Evolutionary conservation across 1,284 basidiomycete genomes (phyloP).

Genomic region (Cutaneotrichosporon mucoides): DNA sequence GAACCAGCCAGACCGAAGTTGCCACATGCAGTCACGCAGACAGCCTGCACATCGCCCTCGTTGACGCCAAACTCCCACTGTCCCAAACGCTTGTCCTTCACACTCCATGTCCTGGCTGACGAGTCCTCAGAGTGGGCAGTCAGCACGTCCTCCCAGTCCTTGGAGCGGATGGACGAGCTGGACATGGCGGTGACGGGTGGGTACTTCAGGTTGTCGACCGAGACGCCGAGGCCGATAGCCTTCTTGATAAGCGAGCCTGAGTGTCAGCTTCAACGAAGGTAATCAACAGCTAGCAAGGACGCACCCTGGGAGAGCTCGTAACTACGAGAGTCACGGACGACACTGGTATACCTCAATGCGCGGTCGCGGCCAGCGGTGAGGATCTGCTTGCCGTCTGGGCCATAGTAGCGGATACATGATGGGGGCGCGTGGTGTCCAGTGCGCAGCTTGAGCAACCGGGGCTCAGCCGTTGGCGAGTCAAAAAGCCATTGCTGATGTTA

Average conservation of each 20-base stretch:
- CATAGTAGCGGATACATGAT: constrained; percentile 89
- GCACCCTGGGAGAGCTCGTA: constrained; percentile 92
- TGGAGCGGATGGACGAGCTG: constrained; percentile 73
- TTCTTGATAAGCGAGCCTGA: constrained; percentile 77
- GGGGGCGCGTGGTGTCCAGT: constrained; percentile 90
- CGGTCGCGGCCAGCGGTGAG: constrained; percentile 79
- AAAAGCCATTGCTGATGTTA: constrained; percentile 87
- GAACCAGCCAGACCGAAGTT: constrained; percentile 89
- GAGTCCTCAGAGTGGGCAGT: constrained; percentile 80
- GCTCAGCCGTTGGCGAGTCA: constrained; percentile 79
- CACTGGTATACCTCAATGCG: constrained; percentile 80
- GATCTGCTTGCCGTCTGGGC: constrained; percentile 90
- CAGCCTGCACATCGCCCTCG: constrained; percentile 57
- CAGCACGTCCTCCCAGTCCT: constrained; percentile 97
- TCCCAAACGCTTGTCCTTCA: constrained; percentile 74
- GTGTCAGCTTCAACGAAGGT: not conserved
- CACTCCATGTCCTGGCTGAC: constrained; percentile 79
- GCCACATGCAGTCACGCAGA: constrained; percentile 89
- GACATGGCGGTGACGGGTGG: constrained; percentile 72
- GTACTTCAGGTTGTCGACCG: constrained; percentile 74
- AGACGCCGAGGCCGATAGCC: constrained; percentile 72
- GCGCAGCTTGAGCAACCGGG: constrained; percentile 83
- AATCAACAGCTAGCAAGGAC: constrained; percentile 3
- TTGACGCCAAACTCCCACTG: constrained; percentile 56
- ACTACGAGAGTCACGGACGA: constrained; percentile 87